Conservation (phyloP, 768 basidiomycete genomes). For the Amanita inopinata region DNA sequence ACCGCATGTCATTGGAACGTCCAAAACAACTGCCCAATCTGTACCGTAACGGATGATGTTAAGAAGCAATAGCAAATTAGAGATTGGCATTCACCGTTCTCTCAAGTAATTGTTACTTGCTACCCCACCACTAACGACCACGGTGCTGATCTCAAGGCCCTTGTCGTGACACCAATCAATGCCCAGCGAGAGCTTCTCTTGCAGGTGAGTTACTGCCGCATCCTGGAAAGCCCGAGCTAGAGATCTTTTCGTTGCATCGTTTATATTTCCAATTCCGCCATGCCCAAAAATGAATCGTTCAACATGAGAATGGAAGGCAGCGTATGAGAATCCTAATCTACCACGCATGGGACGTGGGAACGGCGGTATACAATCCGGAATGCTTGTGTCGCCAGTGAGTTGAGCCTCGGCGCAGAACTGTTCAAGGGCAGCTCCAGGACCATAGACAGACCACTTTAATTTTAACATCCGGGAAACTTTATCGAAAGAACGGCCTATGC, state of each 20-base stretch:
- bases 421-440: constrained; percentile 79
- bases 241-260: constrained; percentile 28
- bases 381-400: constrained; percentile 16
- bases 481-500: constrained; percentile 76
- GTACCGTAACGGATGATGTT: not conserved
- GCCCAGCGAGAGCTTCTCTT: constrained; percentile 58
- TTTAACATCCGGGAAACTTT: constrained; percentile 66
- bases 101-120: constrained; percentile 77
- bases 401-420: constrained; percentile 40
- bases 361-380: constrained; percentile 20
- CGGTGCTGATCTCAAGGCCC: constrained; percentile 36
- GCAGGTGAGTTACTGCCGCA: constrained; percentile 62
- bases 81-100: constrained; percentile 38
- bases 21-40: constrained; percentile 23
- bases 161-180: constrained; percentile 32
- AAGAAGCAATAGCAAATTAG: not conserved
- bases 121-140: constrained; percentile 90
- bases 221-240: constrained; percentile 68
- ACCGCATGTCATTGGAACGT: constrained; percentile 18
- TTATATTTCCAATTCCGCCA: constrained; percentile 33
- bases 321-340: constrained; percentile 65
- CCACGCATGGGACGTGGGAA: constrained; percentile 42
- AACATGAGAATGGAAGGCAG: constrained; percentile 64
- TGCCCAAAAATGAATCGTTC: constrained; percentile 42
- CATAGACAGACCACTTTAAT: constrained; percentile 52